Conservation (phyloP, 163 green algal genomes). For the Scenedesmus sp. region DNA sequence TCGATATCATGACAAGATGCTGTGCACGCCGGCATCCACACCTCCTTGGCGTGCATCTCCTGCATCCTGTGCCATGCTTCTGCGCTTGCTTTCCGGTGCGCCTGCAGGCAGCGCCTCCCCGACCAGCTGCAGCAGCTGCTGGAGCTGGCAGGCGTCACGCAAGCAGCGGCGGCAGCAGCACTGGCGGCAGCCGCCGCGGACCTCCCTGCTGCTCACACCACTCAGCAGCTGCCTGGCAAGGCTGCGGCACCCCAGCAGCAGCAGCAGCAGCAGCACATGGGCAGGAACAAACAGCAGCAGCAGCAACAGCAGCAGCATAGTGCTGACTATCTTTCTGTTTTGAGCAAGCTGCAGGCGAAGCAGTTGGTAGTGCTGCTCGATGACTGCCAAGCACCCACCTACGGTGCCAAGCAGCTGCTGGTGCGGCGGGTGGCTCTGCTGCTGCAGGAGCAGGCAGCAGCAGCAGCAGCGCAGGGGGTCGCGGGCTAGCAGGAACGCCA, state of each 20-base stretch:
- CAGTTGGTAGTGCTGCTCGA: slow-evolving; percentile 25
- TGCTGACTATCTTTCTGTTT: background rate
- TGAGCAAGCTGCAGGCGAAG: slow-evolving; percentile 14
- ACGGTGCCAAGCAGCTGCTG: slow-evolving; percentile 39
- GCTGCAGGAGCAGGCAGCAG: slow-evolving; percentile 28
- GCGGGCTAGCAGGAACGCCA: background rate
- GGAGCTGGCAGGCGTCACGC: slow-evolving; percentile 21
- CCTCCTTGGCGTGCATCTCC: too few relatives aligned
- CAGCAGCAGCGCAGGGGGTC: slow-evolving; percentile 18
- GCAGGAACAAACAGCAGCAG: background rate
- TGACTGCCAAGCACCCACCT: slow-evolving; percentile 38
- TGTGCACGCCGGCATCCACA: too few relatives aligned
- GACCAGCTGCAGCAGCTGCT: slow-evolving; percentile 29
- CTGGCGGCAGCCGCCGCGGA: background rate
- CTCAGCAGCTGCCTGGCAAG: background rate
- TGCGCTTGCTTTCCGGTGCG: background rate
- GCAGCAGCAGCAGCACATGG: background rate
- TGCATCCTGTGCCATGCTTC: too few relatives aligned
- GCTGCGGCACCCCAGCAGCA: slow-evolving; percentile 18
- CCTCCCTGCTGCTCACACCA: background rate
- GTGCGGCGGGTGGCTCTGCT: slow-evolving; percentile 36
- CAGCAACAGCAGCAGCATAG: background rate
- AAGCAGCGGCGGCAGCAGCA: background rate
- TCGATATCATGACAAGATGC: too few relatives aligned
- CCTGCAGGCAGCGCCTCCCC: slow-evolving; percentile 1